phyloP scores from a whole-genome alignment of 345 rosid species.

The Acer negundo region DNA sequence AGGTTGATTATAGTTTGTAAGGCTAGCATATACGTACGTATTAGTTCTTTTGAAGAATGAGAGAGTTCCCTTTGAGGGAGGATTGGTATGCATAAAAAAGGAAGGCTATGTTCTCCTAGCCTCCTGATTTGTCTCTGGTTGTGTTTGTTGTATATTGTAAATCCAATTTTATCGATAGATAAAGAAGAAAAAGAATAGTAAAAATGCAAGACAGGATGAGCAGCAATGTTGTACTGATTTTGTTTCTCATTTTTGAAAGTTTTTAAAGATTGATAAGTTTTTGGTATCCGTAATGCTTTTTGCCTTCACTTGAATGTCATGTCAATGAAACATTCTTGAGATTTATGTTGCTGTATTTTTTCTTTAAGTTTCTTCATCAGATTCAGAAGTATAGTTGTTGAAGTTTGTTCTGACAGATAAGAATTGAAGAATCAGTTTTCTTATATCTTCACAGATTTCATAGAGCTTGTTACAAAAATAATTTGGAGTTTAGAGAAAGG shows the following conservation, averaged over 20 bases:
- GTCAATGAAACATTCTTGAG: too few relatives aligned
- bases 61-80: background rate
- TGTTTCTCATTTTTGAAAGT: background rate
- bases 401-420: too few relatives aligned
- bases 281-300: too few relatives aligned
- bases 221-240: background rate
- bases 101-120: conserved; percentile 24
- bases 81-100: conserved; percentile 3
- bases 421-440: too few relatives aligned
- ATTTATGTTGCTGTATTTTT: too few relatives aligned
- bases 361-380: too few relatives aligned
- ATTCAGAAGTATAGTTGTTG: too few relatives aligned
- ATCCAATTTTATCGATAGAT: background rate
- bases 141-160: conserved; percentile 20
- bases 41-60: conserved; percentile 12
- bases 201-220: background rate
- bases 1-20: conserved; percentile 14
- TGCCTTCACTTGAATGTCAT: too few relatives aligned
- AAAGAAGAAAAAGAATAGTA: background rate
- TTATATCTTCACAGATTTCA: too few relatives aligned
- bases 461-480: too few relatives aligned
- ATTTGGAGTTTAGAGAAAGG: too few relatives aligned
- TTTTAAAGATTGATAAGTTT: background rate
- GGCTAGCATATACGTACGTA: conserved; percentile 1
- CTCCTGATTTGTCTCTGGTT: conserved; percentile 9